Evolutionary conservation across 129 eudicot species (phyloP).

Genomic region (Centella asiatica): DNA sequence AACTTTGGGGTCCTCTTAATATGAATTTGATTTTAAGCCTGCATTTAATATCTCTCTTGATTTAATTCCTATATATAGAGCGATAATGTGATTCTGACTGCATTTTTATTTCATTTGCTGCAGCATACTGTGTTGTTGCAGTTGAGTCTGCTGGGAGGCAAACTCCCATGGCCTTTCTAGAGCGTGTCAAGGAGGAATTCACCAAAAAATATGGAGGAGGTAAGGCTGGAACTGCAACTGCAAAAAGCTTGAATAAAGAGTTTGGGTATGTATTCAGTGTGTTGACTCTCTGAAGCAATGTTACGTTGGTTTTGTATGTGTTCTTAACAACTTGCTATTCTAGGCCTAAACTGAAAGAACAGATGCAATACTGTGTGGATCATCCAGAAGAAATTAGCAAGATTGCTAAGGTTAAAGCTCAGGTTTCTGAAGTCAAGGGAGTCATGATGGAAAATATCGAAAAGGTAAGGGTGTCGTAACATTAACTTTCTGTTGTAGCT

Average conservation of each 20-base stretch:
- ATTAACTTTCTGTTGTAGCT: neutral
- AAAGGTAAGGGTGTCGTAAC: constrained; percentile 36
- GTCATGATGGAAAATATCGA: constrained; percentile 89
- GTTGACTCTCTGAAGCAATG: neutral
- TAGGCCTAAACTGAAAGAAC: constrained; percentile 75
- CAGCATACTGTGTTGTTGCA: constrained; percentile 76
- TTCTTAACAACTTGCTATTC: constrained; percentile 2
- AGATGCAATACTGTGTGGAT: constrained; percentile 76
- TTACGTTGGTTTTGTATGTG: neutral
- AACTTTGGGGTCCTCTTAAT: too few species aligned
- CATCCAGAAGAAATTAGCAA: constrained; percentile 77
- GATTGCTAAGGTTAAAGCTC: constrained; percentile 79
- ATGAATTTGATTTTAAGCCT: too few species aligned
- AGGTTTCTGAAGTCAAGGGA: constrained; percentile 77
- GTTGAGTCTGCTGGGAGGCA: constrained; percentile 64
- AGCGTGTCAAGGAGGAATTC: constrained; percentile 65
- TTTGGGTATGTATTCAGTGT: constrained; percentile 42
- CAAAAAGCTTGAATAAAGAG: constrained; percentile 53
- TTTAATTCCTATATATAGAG: too few species aligned
- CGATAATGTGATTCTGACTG: too few species aligned
- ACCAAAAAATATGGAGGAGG: constrained; percentile 60
- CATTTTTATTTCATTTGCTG: too few species aligned
- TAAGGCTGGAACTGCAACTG: constrained; percentile 57
- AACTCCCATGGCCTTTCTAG: constrained; percentile 57
- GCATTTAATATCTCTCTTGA: too few species aligned